Conservation (phyloP, 2,329 filamentous ascomycete genomes). For the Claviceps africana region DNA sequence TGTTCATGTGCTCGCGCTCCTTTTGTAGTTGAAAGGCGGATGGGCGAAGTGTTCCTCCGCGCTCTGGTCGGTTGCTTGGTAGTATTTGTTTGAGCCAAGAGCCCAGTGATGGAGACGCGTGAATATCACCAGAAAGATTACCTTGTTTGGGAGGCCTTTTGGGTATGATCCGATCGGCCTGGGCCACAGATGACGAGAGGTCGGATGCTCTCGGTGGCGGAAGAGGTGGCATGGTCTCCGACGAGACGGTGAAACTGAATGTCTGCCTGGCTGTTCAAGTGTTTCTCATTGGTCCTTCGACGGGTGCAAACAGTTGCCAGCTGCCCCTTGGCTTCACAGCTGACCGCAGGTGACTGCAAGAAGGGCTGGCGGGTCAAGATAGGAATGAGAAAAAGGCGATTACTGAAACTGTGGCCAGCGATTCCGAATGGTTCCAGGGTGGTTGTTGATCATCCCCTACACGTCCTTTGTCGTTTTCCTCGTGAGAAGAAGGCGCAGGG, state of each 20-base stretch:
- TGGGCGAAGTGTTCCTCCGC: constrained; percentile 31
- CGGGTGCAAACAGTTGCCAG: not conserved
- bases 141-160: not conserved
- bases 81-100: constrained; percentile 31
- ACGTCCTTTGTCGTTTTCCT: not conserved
- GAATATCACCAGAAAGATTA: not conserved
- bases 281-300: not conserved
- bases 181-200: constrained; percentile 7
- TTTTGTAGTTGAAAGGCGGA: constrained; percentile 16
- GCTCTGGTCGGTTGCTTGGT: constrained; percentile 35
- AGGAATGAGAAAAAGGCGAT: not conserved
- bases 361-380: not conserved
- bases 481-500: not conserved
- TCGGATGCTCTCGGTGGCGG: constrained; percentile 9
- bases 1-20: constrained; percentile 4
- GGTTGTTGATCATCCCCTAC: not conserved
- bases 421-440: not conserved
- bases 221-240: constrained; percentile 11
- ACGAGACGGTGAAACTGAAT: not conserved
- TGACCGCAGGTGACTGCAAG: not conserved
- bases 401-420: not conserved
- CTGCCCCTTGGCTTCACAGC: not conserved
- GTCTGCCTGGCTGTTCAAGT: not conserved
- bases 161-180: not conserved
- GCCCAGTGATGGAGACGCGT: constrained; percentile 17